Evolutionary conservation across 2,329 filamentous ascomycete species (phyloP).

Genomic region (Colletotrichum chlorophyti): DNA sequence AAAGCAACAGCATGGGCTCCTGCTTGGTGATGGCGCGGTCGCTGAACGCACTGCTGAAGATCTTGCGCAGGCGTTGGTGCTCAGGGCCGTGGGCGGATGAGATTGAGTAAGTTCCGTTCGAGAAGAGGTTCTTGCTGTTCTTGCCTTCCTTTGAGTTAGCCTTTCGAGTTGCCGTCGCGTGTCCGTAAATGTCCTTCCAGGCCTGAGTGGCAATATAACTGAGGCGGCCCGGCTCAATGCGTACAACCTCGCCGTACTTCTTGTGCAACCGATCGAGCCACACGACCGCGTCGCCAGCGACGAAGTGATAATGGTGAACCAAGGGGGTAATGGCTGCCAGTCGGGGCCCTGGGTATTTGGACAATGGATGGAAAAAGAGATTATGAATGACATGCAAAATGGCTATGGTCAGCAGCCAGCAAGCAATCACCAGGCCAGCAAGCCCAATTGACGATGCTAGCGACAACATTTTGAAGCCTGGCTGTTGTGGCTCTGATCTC

Average conservation of each 20-base stretch:
- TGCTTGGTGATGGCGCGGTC: conserved; percentile 33
- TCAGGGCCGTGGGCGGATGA: conserved; percentile 23
- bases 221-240: conserved; percentile 52
- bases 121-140: conserved; percentile 8
- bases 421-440: not conserved
- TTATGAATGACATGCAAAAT: not conserved
- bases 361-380: conserved; percentile 1
- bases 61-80: conserved; percentile 7
- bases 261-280: conserved; percentile 41
- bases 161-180: conserved; percentile 23
- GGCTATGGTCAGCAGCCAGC: not conserved
- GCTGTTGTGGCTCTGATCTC: too few species aligned
- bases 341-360: not conserved
- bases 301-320: not conserved
- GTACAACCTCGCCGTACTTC: conserved; percentile 51
- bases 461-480: not conserved
- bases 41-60: conserved; percentile 32
- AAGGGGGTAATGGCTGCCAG: not conserved
- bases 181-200: conserved; percentile 49
- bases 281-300: conserved; percentile 34
- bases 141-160: conserved; percentile 16
- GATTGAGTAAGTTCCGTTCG: conserved; percentile 21
- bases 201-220: conserved; percentile 44
- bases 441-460: not conserved
- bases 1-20: conserved; percentile 33